Conservation (phyloP, 495 filamentous ascomycete species). For the Aspergillus campestris region DNA sequence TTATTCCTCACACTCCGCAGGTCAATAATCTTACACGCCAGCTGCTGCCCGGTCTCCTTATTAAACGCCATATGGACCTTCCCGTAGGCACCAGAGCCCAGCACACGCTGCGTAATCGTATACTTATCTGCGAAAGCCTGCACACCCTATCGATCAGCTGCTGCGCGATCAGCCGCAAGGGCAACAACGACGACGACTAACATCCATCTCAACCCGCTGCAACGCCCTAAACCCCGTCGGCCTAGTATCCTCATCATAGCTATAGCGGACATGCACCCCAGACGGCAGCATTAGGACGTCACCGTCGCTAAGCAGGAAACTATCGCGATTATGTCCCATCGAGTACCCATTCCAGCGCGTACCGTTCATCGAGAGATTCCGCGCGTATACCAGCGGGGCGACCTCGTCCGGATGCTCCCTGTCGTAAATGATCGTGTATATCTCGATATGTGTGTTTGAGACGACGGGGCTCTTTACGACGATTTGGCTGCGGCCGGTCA, state of each 20-base stretch:
- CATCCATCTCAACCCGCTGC: constrained; percentile 22
- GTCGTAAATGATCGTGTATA: constrained; percentile 52
- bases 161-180: not conserved
- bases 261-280: constrained; percentile 17
- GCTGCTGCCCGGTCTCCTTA: constrained; percentile 24
- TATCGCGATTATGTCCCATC: constrained; percentile 31
- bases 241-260: constrained; percentile 1
- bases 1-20: constrained; percentile 11
- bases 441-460: constrained; percentile 52
- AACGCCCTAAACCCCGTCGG: constrained; percentile 10
- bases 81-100: constrained; percentile 43
- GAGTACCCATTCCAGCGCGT: constrained; percentile 42
- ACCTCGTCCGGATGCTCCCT: constrained; percentile 21
- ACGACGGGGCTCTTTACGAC: constrained; percentile 34
- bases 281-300: constrained; percentile 36
- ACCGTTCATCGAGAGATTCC: constrained; percentile 52
- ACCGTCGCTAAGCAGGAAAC: constrained; percentile 46
- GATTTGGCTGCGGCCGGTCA: constrained; percentile 26
- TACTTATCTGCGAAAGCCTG: constrained; percentile 43
- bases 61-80: constrained; percentile 42
- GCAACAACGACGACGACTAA: constrained; percentile 6
- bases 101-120: constrained; percentile 37
- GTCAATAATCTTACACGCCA: constrained; percentile 48
- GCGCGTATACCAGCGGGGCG: constrained; percentile 49
- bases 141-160: not conserved